Base-by-base conservation (phyloP, 2,329 filamentous ascomycete species). In the Paraconiothyrium sp. region DNA sequence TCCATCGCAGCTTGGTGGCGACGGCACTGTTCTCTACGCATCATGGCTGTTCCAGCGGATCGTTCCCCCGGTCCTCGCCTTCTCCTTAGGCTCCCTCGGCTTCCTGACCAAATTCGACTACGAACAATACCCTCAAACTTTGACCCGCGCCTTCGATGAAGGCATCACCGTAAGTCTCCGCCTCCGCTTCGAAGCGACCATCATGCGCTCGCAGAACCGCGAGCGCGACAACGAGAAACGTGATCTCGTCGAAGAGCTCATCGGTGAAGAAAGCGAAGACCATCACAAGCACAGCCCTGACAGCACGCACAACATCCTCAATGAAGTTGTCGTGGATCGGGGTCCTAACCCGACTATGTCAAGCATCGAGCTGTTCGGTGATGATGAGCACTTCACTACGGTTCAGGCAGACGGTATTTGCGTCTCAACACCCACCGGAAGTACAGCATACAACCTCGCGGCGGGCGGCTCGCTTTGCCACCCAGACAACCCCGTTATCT, bases 101-200 rank as follows among this genome's bases (percentile, higher is more conserved):
- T 99, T 99, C 75, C 82, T 99, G 67, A 98, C 95, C 30, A 97
- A 97, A 75, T 98, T 98, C 76, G 94, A 98, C 77, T 99, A 94
- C 77, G 88, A 89, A 14, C 83, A 91, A 4, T 93, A 92, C 68
- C 83, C 87, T 63, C 80, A 85, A 14, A 96, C 88, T 1, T 84
- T 97, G 35, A 86, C 84, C 3, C 87, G 84, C 48, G 89, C 92
- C 0, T 95, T 97, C 68, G 84, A 82, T 44, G 90, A 96, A 61
- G 95, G 95, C 7, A 91, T 98, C 22, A 95, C 91, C 0, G 92
- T 98, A 20, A 96, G 92, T 71, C 80, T 99, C 64, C 86, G 95
- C 47, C 81, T 98, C 62, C 88, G 95, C 43, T 97, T 99, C 71
- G 95, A 98, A 80, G 94, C 91, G 32, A 97, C 93, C 0, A 87